A percentile compares a stretch with the other conserved stretches of the same genome.
These are phyloP conservation scores for Colletotrichum phormii DNA, from an alignment of 2,329 filamentous ascomycete genomes.

Conservation along the genomic window DNA sequence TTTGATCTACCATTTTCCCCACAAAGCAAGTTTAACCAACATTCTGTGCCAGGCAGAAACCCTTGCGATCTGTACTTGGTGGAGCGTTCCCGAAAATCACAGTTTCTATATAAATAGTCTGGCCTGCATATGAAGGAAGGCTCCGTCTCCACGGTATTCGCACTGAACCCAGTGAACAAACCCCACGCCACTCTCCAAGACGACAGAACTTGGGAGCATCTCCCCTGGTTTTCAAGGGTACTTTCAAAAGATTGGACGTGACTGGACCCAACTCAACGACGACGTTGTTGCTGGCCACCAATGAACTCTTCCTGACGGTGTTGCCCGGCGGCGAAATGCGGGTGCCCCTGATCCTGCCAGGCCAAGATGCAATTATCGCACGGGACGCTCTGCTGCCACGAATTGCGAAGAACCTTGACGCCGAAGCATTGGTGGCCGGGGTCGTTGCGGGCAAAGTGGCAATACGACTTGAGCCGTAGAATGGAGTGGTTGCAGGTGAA, in stretches of 20 bases:
- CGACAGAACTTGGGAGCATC: background rate
- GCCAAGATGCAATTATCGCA: constrained; percentile 60
- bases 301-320: constrained; percentile 13
- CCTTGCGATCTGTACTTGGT: background rate
- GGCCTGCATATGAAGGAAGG: background rate
- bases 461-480: constrained; percentile 73
- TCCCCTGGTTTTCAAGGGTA: background rate
- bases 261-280: constrained; percentile 8
- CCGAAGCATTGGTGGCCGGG: constrained; percentile 76
- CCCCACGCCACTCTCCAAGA: background rate
- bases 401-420: constrained; percentile 73
- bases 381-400: constrained; percentile 65
- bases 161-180: background rate
- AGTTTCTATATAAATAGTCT: background rate
- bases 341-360: constrained; percentile 33
- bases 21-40: background rate
- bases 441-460: constrained; percentile 81
- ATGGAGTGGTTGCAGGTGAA: constrained; percentile 74
- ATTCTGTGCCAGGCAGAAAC: background rate
- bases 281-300: background rate
- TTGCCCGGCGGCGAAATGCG: constrained; percentile 9
- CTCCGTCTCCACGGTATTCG: background rate
- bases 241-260: background rate
- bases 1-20: background rate
- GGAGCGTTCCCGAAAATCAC: background rate